Percentiles rank a stretch among this genome's conserved stretches.
Conservation (phyloP, 495 filamentous ascomycete genomes). For the Aspergillus avenaceus region DNA sequence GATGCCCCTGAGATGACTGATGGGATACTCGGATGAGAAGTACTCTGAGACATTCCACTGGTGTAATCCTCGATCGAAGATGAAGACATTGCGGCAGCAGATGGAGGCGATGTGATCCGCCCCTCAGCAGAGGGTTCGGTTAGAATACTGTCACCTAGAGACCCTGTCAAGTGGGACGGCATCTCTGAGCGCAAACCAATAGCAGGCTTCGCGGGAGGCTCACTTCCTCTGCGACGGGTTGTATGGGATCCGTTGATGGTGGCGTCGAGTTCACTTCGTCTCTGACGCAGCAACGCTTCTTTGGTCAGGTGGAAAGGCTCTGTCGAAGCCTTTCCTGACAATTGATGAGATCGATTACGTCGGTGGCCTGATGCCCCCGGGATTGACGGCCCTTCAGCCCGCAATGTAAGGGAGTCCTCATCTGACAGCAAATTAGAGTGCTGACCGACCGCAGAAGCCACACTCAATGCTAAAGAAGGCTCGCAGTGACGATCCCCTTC, state of each 20-base stretch:
- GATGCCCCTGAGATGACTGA: slow-evolving; percentile 77
- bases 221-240: slow-evolving; percentile 18
- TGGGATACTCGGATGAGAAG: slow-evolving; percentile 71
- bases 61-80: slow-evolving; percentile 49
- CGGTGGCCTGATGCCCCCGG: slow-evolving; percentile 23
- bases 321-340: slow-evolving; percentile 30
- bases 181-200: slow-evolving; percentile 15
- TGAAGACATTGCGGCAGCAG: slow-evolving; percentile 48
- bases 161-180: slow-evolving; percentile 49
- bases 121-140: slow-evolving; percentile 44
- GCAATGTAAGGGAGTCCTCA: slow-evolving; percentile 11
- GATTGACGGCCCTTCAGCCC: slow-evolving; percentile 13
- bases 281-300: slow-evolving; percentile 37
- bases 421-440: slow-evolving; percentile 44
- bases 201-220: slow-evolving; percentile 24
- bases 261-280: slow-evolving; percentile 29
- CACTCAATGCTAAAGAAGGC: slow-evolving; percentile 58
- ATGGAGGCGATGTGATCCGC: slow-evolving; percentile 51
- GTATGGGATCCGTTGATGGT: slow-evolving; percentile 18
- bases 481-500: slow-evolving; percentile 60
- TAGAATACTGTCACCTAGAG: slow-evolving; percentile 31
- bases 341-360: slow-evolving; percentile 37
- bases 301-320: slow-evolving; percentile 44
- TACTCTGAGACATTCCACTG: slow-evolving; percentile 58
- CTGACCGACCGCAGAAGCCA: slow-evolving; percentile 58